Percentiles rank a stretch among this genome's conserved stretches.
Conservation (phyloP, 2,329 filamentous ascomycete genomes). For the Karstenula rhodostoma region DNA sequence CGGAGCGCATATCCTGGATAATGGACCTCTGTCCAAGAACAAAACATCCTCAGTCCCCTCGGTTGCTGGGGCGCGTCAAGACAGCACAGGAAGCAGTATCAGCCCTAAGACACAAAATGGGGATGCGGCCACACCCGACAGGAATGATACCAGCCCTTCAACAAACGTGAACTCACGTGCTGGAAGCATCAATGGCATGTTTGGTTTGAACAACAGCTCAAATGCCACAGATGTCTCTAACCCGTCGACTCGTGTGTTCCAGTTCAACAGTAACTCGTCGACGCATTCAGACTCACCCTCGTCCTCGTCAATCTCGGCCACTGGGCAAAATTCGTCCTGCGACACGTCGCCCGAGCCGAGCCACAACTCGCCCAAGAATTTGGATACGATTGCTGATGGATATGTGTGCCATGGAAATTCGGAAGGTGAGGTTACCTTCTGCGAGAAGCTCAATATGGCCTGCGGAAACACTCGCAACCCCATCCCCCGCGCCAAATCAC, state of each 20-base stretch:
- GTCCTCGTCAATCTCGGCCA: conserved; percentile 60
- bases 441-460: conserved; percentile 65
- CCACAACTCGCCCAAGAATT: conserved; percentile 76
- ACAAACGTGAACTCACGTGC: conserved; percentile 50
- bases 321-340: conserved; percentile 65
- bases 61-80: conserved; percentile 37
- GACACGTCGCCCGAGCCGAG: conserved; percentile 81
- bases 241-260: conserved; percentile 57
- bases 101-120: conserved; percentile 48
- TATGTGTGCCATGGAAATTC: conserved; percentile 58
- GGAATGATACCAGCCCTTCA: conserved; percentile 41
- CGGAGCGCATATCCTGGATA: conserved; percentile 61
- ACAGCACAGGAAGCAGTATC: conserved; percentile 44
- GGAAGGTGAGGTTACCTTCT: conserved; percentile 63
- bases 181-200: conserved; percentile 39
- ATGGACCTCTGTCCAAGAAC: conserved; percentile 49
- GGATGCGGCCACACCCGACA: conserved; percentile 36
- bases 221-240: conserved; percentile 54
- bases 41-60: conserved; percentile 37
- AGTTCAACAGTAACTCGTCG: conserved; percentile 59
- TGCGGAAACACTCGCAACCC: conserved; percentile 63
- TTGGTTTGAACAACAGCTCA: conserved; percentile 29
- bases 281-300: conserved; percentile 61
- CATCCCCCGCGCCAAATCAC: conserved; percentile 58
- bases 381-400: conserved; percentile 59